A percentile compares a stretch with the other conserved stretches of the same genome.
Conservation (phyloP, 108 stramenopile genomes). For the Schizochytrium sp. region DNA sequence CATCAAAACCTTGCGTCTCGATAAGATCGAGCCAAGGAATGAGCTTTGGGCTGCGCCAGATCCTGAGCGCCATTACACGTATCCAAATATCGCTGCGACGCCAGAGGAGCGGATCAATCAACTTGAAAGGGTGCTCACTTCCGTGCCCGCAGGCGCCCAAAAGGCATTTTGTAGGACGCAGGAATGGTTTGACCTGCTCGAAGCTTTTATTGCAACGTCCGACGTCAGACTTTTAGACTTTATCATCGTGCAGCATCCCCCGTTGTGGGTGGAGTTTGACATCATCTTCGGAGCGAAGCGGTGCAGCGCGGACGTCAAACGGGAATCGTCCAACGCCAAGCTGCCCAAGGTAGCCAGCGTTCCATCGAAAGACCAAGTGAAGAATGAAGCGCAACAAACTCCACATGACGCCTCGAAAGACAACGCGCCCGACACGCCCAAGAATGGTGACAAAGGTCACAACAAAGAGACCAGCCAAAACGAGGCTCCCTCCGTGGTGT, state of each 20-base stretch:
- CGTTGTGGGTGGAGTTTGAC: neutral
- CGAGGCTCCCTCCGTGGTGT: too few species aligned
- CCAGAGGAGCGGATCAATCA: neutral
- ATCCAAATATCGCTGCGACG: neutral
- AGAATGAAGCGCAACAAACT: too few species aligned
- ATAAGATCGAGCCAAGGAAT: neutral
- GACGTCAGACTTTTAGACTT: neutral
- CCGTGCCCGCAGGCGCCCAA: neutral
- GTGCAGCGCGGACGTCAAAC: neutral
- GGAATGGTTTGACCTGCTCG: neutral
- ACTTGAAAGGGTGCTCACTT: neutral
- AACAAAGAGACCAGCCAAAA: too few species aligned
- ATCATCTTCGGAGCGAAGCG: neutral
- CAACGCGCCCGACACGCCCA: too few species aligned
- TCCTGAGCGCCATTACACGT: neutral
- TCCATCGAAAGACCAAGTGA: too few species aligned
- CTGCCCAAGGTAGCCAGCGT: too few species aligned
- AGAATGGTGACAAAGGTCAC: too few species aligned
- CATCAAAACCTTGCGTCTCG: neutral
- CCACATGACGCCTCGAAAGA: too few species aligned
- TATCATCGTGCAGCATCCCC: neutral
- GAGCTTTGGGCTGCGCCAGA: neutral
- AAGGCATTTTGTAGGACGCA: neutral
- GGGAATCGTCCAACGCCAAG: too few species aligned
- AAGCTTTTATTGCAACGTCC: neutral